Base-by-base conservation (phyloP, 2,329 filamentous ascomycete species). In the Didymella lethalis region DNA sequence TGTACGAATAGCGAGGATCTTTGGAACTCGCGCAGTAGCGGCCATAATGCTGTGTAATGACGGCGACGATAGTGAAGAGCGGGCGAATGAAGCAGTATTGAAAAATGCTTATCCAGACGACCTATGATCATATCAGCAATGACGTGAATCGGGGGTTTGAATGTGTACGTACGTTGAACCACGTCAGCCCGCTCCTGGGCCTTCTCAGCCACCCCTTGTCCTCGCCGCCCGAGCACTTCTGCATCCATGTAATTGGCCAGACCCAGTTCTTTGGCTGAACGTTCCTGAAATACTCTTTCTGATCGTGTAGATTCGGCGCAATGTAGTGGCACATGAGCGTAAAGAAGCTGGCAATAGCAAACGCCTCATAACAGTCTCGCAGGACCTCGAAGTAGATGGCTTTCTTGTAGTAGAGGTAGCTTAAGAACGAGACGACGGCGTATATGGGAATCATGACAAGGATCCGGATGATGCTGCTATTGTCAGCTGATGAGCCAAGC, bases 371-470 rank as follows among this genome's bases (percentile, higher is more conserved):
- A 78, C 91, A 94, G 75, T 95, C 90, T 69, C 90, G 87, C 43
- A 94, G 80, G 51, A 95, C 88, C 71, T 91, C 85, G 75, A 90
- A 95, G 79, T 96, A 96, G 56, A 95, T 86, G 48, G 89, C 87
- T 70, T 93, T 85, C 74, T 84, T 86, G 81, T 95, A 94, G 79
- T 85, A 93, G 65, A 85, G 82, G 67, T 92, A 86, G 59, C 88
- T 88, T 36, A 94, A 83, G 72, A 91, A 91, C 32, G 90, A 88
- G 20, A 92, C 88, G 38, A 88, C 81, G 49, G 89, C 84, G 76
- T 96, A 96, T 61, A 96, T 83, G 38, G 92, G 92, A 48, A 96
- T 86, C 91, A 96, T 94, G 75, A 93, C 88, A 26, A 96, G 84
- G 65, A 96, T 94, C 48, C 92, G 90, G 68, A 96, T 93, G 70